Base-by-base conservation (phyloP, 108 stramenopile genomes). In the Stephanodiscus triporus region DNA sequence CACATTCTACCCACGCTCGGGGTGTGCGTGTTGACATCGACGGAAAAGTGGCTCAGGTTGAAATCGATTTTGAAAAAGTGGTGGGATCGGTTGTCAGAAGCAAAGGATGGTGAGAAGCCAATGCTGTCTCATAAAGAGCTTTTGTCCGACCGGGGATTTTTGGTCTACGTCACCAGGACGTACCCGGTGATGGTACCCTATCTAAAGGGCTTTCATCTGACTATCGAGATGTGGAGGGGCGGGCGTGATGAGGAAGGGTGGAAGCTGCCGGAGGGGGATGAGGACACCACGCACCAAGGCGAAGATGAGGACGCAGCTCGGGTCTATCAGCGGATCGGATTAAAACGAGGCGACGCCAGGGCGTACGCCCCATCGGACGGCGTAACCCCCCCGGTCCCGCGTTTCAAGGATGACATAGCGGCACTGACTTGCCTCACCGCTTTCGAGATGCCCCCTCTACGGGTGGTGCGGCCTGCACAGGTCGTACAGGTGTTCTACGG, bases 21-120 rank as follows among this genome's bases (percentile, higher is more conserved):
- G 26, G 70, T 77, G 8, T 82, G 61, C 42, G 66, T 70, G 0
- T 32, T 72, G 0, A 65, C 70, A 0, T 71, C 76, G 0, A 36
- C 66, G 16, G 81, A 76, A 14, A 82, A 82, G 54, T 82, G 81
- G 81, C 17, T 48, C 38, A 77, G 72, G 37, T 7, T 63, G n/a
- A n/a, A n/a, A n/a, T n/a, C n/a, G n/a, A n/a, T n/a, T n/a, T n/a
- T n/a, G n/a, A n/a, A n/a, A n/a, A 6, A 66, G 78, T 2, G 45
- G 34, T 70, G 76, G 69, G 20, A 53, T 0, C 32, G 27, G 47
- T 23, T 27, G 19, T 71, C 6, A 43, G 47, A 23, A n/a, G 37
- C 43, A n/a, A n/a, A n/a, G n/a, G n/a, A n/a, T n/a, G n/a, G n/a
- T n/a, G n/a, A n/a, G n/a, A n/a, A n/a, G n/a, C 13, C 68, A 53